phyloP scores from a whole-genome alignment of 495 filamentous ascomycete genomes.

The Thozetella sp. region DNA sequence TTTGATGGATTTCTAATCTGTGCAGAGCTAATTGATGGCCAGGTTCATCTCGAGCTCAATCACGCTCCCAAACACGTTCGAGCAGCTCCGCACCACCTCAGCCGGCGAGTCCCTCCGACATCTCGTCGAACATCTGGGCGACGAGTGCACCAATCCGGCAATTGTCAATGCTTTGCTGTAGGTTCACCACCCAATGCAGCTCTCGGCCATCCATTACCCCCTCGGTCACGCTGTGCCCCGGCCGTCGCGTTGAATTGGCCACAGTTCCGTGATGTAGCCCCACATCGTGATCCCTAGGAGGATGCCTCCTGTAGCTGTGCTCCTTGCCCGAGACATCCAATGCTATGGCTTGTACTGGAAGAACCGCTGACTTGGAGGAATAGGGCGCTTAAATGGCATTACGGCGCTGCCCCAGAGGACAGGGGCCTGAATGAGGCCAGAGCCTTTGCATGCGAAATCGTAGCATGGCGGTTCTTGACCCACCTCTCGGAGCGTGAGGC shows the following conservation, averaged over 20 bases:
- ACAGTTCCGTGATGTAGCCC: too few species aligned
- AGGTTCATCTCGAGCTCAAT: slow-evolving; percentile 71
- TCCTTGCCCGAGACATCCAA: too few species aligned
- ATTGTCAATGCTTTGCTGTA: slow-evolving; percentile 82
- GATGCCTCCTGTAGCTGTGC: too few species aligned
- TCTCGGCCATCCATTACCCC: too few species aligned
- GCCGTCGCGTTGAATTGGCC: too few species aligned
- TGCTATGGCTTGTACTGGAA: too few species aligned
- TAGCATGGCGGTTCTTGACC: slow-evolving; percentile 86
- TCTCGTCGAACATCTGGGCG: slow-evolving; percentile 66
- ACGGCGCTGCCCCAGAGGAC: slow-evolving; percentile 63
- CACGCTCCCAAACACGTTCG: slow-evolving; percentile 71
- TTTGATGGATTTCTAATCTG: background rate
- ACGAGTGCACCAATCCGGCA: slow-evolving; percentile 68
- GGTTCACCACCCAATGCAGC: too few species aligned
- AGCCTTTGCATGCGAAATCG: slow-evolving; percentile 85
- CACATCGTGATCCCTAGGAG: too few species aligned
- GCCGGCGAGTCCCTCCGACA: slow-evolving; percentile 64
- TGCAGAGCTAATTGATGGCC: slow-evolving; percentile 10
- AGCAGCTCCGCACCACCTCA: slow-evolving; percentile 71
- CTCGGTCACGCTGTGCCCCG: too few species aligned
- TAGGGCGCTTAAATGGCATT: slow-evolving; percentile 84
- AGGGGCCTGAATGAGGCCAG: slow-evolving; percentile 74
- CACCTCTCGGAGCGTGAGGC: slow-evolving; percentile 78
- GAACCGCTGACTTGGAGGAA: background rate